Evolutionary conservation across 257 asterid species (phyloP).

Genomic region (Fraxinus pennsylvanica): DNA sequence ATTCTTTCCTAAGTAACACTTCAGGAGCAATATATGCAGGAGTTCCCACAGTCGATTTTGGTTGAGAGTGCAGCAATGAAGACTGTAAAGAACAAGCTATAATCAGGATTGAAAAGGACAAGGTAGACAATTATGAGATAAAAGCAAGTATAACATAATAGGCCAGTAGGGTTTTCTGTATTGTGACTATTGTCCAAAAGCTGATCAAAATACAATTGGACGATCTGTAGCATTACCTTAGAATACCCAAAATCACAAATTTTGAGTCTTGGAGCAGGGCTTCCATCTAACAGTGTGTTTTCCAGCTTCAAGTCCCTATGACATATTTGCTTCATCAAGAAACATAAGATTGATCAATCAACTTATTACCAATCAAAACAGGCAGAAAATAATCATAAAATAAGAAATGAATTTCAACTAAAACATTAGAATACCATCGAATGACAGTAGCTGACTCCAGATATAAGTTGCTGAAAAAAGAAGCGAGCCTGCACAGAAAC

Average conservation of each 20-base stretch:
- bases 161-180: background rate
- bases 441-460: slow-evolving; percentile 95
- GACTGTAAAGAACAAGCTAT: slow-evolving; percentile 49
- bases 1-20: slow-evolving; percentile 71
- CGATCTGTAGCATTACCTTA: slow-evolving; percentile 51
- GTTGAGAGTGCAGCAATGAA: slow-evolving; percentile 84
- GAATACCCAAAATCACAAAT: slow-evolving; percentile 96
- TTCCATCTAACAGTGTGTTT: slow-evolving; percentile 85
- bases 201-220: slow-evolving; percentile 1
- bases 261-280: slow-evolving; percentile 88
- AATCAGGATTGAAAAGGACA: slow-evolving; percentile 21
- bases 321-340: slow-evolving; percentile 71
- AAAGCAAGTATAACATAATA: slow-evolving; percentile 11
- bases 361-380: background rate
- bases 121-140: background rate
- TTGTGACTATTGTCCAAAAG: background rate
- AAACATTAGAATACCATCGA: slow-evolving; percentile 55
- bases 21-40: slow-evolving; percentile 95
- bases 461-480: slow-evolving; percentile 90
- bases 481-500: slow-evolving; percentile 68
- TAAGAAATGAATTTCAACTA: slow-evolving; percentile 9
- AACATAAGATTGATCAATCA: slow-evolving; percentile 25
- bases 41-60: slow-evolving; percentile 93
- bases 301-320: slow-evolving; percentile 92
- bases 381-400: background rate